These are phyloP conservation scores for Spizellomyces sp. DNA, from an alignment of 192 early-diverging fungal genomes.

Conservation along the genomic window DNA sequence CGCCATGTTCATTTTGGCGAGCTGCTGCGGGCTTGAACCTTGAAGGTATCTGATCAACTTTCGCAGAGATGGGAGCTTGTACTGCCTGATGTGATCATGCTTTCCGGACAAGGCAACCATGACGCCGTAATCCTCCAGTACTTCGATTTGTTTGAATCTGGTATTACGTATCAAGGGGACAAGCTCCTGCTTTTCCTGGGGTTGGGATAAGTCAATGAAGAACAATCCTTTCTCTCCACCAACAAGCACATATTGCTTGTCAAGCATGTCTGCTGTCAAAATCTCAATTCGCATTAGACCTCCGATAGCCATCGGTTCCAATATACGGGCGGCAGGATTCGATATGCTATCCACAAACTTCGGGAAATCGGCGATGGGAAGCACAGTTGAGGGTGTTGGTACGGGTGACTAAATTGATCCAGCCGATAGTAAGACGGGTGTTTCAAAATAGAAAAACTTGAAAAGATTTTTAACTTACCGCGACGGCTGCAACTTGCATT, in stretches of 20 bases:
- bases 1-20: slow-evolving; percentile 46
- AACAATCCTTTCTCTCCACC: slow-evolving; percentile 57
- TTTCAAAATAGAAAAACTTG: no score
- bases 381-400: background rate
- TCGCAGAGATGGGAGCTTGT: slow-evolving; percentile 53
- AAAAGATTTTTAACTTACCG: no score
- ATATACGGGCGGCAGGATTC: slow-evolving; percentile 28
- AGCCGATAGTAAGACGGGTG: no score
- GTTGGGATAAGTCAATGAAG: slow-evolving; percentile 50
- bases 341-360: slow-evolving; percentile 13
- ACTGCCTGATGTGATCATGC: slow-evolving; percentile 64
- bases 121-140: slow-evolving; percentile 58
- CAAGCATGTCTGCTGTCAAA: slow-evolving; percentile 53
- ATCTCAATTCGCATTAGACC: slow-evolving; percentile 44
- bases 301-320: slow-evolving; percentile 40
- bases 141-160: slow-evolving; percentile 60
- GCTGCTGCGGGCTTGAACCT: slow-evolving; percentile 33
- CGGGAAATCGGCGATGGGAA: slow-evolving; percentile 18
- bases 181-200: slow-evolving; percentile 36
- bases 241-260: slow-evolving; percentile 53
- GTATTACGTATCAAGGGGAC: slow-evolving; percentile 55
- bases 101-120: slow-evolving; percentile 62
- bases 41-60: slow-evolving; percentile 57
- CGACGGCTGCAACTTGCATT: slow-evolving; percentile 14
- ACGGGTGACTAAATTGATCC: no score